Base-by-base conservation (phyloP, 257 asterid genomes). In the Dorcoceras hygrometricum region DNA sequence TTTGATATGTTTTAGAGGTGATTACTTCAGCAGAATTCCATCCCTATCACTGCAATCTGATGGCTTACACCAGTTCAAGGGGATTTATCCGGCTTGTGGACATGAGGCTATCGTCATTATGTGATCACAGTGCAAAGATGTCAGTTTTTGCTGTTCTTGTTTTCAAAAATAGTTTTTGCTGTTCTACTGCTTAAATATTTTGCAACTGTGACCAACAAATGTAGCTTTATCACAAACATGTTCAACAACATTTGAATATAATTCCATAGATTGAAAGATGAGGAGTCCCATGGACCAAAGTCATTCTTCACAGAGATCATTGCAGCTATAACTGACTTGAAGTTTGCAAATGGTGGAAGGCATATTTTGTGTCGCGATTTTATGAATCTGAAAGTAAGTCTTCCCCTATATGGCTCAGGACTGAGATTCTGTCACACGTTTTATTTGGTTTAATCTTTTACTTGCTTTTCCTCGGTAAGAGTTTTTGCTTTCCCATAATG, bases 11-110 rank as follows among this genome's bases (percentile, higher is more conserved):
- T 78, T 50, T 63, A 85, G 96, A 89, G 93, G 93, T 85, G 76
- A 80, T 87, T 71, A 89, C 96, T 68, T 81, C 92, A 46, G 85
- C 90, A 32, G 90, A 87, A 53, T 89, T 89, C 78, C 90, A 89
- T 66, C 96, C 96, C 18, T 76, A 73, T 55, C 95, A 87, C 66
- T 89, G 96, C 77, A 89, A 89, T 75, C 78, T 87, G 75, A 82
- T 89, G 74, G 95, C 86, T 67, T 87, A 83, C 75, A 77, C 90
- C 81, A 83, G 96, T 85, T 84, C 95, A 59, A 89, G 87, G 71
- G 95, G 95, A 67, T 83, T 68, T 78, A 75, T 87, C 62, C 92
- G 90, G 58, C 80, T 89, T 39, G 90, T 85, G 55, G 96, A 87
- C 82, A 75, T 85, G 90, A 85, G 96, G 70, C 79, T 83, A 73